These are phyloP conservation scores for Tolypocladium ophioglossoides DNA, from an alignment of 2,329 filamentous ascomycete genomes.

Conservation along the genomic window DNA sequence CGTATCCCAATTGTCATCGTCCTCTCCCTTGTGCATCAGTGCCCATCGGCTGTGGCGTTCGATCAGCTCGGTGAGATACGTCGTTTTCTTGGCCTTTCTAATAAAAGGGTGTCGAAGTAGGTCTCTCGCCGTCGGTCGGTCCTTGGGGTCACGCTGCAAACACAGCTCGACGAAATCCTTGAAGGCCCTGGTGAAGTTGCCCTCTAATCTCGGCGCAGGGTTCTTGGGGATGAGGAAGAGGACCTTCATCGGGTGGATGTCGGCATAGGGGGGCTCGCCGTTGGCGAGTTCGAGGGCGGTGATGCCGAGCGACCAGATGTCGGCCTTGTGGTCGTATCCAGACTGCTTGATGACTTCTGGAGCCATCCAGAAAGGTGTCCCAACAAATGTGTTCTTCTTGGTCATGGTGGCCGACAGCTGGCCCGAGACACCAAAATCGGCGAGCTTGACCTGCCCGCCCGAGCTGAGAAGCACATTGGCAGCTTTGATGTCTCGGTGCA, in stretches of 20 bases:
- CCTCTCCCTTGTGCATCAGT: slow-evolving; percentile 63
- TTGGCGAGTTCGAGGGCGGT: slow-evolving; percentile 86
- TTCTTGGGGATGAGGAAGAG: slow-evolving; percentile 95
- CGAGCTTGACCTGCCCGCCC: slow-evolving; percentile 91
- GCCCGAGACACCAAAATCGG: slow-evolving; percentile 93
- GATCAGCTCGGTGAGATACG: slow-evolving; percentile 93
- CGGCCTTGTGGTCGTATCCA: slow-evolving; percentile 94
- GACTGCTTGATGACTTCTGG: slow-evolving; percentile 98
- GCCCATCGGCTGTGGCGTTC: slow-evolving; percentile 84
- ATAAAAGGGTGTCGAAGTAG: slow-evolving; percentile 86
- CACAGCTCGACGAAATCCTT: slow-evolving; percentile 81
- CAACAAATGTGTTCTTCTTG: slow-evolving; percentile 98
- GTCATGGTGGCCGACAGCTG: slow-evolving; percentile 97
- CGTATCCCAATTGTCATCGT: slow-evolving; percentile 50
- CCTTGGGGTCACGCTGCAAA: slow-evolving; percentile 77
- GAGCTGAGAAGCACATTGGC: slow-evolving; percentile 85
- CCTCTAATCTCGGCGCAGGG: slow-evolving; percentile 68
- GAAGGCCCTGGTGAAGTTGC: slow-evolving; percentile 71
- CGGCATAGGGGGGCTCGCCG: slow-evolving; percentile 87
- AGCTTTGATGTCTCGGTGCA: slow-evolving; percentile 94
- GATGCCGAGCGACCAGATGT: slow-evolving; percentile 95
- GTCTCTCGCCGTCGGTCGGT: slow-evolving; percentile 78
- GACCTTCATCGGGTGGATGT: slow-evolving; percentile 98
- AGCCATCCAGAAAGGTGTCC: slow-evolving; percentile 99
- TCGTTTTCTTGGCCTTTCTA: slow-evolving; percentile 83